Evolutionary conservation across 495 filamentous ascomycete species (phyloP), one percentile per base, ranked within the genome.

Genomic region (Talaromyces ruber): DNA sequence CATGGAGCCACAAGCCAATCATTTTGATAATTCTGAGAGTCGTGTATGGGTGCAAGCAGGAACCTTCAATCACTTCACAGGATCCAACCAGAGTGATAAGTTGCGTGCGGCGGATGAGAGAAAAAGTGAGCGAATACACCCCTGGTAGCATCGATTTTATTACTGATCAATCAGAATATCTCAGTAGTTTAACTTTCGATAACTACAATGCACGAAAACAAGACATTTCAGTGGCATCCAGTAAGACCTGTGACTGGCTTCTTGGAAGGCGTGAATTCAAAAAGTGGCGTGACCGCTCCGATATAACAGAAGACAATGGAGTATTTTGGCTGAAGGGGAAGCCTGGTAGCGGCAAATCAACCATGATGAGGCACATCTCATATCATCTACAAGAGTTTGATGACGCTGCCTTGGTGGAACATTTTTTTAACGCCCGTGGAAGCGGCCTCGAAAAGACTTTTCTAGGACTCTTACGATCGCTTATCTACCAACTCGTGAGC

Each of bases 401-500:
- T 8, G 16, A 50, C 9, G 45, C 16, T n/a, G 0, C 56, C 9
- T 16, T 51, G 25, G 45, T 11, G 45, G 45, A 62, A 64, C 82
- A 81, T 61, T 84, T 83, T 70, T 84, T 83, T 66, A 75, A 81
- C 30, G 79, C 77, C 0, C 68, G 78, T 54, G 81, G 83, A 1
- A 69, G 65, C 1, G 29, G 68, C 3, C 66, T 86, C 21, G 81
- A 85, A 67, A 81, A 77, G 62, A 78, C 82, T 0, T 71, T 2
- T 2, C n/a, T 59, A 0, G 82, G 84, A 6, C 82, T 85, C 77
- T 84, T 83, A 61, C 81, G 81, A 39, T 82, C 82, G 0, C 62
- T 86, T 0, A 61, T 78, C n/a, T 55, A 64, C 6, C 72, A 75
- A 43, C 60, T 78, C 2, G 63, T 77, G 21, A 43, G 67, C 52